These are phyloP conservation scores for Helotiales sp. DNA, from an alignment of 2,329 filamentous ascomycete genomes.

Conservation along the genomic window DNA sequence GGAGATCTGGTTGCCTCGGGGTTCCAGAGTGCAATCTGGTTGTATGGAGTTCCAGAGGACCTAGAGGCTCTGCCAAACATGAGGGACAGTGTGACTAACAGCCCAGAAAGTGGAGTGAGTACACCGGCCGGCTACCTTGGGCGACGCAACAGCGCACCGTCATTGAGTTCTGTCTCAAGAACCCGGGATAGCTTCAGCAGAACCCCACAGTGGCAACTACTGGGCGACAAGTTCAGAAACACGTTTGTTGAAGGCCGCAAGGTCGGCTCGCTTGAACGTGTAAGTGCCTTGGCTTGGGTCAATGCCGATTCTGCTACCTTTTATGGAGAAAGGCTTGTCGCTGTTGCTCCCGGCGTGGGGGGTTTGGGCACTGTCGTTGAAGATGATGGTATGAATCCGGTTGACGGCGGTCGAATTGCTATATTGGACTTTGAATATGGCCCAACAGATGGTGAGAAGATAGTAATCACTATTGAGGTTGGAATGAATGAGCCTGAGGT, in stretches of 20 bases:
- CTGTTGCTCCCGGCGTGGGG: conserved; percentile 73
- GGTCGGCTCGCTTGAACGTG: conserved; percentile 67
- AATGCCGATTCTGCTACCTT: conserved; percentile 55
- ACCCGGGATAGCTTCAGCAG: conserved; percentile 38
- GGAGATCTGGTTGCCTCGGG: conserved; percentile 77
- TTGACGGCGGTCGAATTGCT: conserved; percentile 77
- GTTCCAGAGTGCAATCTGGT: conserved; percentile 75
- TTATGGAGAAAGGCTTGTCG: conserved; percentile 64
- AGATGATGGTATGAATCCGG: conserved; percentile 73
- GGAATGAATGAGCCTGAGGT: conserved; percentile 72
- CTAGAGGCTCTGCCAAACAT: conserved; percentile 64
- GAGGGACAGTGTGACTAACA: conserved; percentile 39
- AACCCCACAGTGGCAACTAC: conserved; percentile 70
- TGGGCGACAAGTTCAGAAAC: conserved; percentile 72
- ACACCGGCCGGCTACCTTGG: conserved; percentile 34
- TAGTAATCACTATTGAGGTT: conserved; percentile 72
- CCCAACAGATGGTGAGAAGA: conserved; percentile 57
- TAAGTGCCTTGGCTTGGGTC: conserved; percentile 76
- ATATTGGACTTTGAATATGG: conserved; percentile 77
- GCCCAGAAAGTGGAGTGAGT: conserved; percentile 40
- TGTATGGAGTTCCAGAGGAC: conserved; percentile 79
- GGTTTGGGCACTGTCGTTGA: conserved; percentile 60
- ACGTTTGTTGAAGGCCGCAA: conserved; percentile 71
- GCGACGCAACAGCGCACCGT: conserved; percentile 42
- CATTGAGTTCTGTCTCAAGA: conserved; percentile 34